A percentile compares a stretch with the other conserved stretches of the same genome.
These are phyloP conservation scores for Cystobasidium sp. DNA, from an alignment of 1,284 basidiomycete species.

Conservation along the genomic window DNA sequence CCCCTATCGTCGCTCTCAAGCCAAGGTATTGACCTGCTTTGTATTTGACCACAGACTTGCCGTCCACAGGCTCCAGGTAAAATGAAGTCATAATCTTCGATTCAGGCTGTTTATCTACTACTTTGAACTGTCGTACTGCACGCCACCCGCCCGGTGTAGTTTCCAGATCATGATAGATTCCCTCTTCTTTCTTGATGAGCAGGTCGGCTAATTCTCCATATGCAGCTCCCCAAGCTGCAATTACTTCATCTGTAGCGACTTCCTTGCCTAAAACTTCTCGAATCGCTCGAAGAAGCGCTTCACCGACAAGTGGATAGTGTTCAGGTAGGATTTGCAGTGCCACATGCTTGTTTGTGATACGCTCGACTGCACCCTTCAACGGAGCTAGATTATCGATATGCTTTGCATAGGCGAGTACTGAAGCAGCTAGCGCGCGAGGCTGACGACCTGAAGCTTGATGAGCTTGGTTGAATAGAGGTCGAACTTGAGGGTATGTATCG, in stretches of 20 bases:
- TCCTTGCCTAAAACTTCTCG: slow-evolving; percentile 54
- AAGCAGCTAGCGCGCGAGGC: slow-evolving; percentile 53
- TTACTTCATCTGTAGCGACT: slow-evolving; percentile 51
- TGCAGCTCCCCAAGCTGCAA: slow-evolving; percentile 53
- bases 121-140: slow-evolving; percentile 52
- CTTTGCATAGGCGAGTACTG: slow-evolving; percentile 54
- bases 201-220: slow-evolving; percentile 53
- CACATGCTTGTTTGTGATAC: slow-evolving; percentile 55
- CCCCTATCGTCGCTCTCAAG: slow-evolving; percentile 46
- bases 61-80: slow-evolving; percentile 52
- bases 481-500: slow-evolving; percentile 50
- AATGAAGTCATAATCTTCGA: slow-evolving; percentile 51
- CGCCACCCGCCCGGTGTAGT: slow-evolving; percentile 50
- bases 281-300: slow-evolving; percentile 53
- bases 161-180: slow-evolving; percentile 49
- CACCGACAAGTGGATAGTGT: slow-evolving; percentile 54
- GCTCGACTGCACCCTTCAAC: slow-evolving; percentile 53
- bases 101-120: slow-evolving; percentile 51
- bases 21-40: slow-evolving; percentile 54
- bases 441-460: slow-evolving; percentile 49
- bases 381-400: slow-evolving; percentile 55
- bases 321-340: slow-evolving; percentile 53
- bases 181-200: slow-evolving; percentile 54
- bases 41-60: slow-evolving; percentile 50
- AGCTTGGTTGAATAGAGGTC: slow-evolving; percentile 51